Conservation (phyloP, 2,329 filamentous ascomycete species). For the Calonectria pteridis region DNA sequence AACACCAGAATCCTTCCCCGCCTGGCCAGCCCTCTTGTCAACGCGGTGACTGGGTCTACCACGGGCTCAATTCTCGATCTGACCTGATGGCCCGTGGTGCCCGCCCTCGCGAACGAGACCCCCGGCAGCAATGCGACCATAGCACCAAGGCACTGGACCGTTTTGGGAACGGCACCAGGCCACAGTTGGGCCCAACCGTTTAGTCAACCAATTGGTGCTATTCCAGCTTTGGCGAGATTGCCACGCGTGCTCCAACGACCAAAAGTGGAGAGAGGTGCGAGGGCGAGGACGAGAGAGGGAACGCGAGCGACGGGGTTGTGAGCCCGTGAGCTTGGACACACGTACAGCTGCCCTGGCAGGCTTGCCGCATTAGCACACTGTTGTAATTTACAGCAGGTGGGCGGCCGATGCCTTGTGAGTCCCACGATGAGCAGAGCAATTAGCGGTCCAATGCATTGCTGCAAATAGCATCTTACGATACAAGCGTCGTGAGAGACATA, state of each 20-base stretch:
- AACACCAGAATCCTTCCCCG: slow-evolving; percentile 26
- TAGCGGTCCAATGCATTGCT: background rate
- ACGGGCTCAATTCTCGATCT: slow-evolving; percentile 11
- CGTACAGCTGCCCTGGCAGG: background rate
- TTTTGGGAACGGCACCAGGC: slow-evolving; percentile 7
- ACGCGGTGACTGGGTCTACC: slow-evolving; percentile 1
- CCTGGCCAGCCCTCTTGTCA: slow-evolving; percentile 29
- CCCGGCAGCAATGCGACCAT: background rate
- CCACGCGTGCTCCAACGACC: slow-evolving; percentile 20
- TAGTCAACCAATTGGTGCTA: slow-evolving; percentile 16
- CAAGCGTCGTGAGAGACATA: background rate
- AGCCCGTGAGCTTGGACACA: slow-evolving; percentile 9
- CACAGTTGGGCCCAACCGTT: slow-evolving; percentile 8
- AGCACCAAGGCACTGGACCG: slow-evolving; percentile 2
- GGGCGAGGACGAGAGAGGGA: background rate
- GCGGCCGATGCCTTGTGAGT: background rate
- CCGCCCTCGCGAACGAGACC: background rate
- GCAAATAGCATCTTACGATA: slow-evolving; percentile 3
- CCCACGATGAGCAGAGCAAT: slow-evolving; percentile 4
- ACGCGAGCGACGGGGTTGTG: background rate
- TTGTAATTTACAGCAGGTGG: slow-evolving; percentile 3
- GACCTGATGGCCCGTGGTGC: slow-evolving; percentile 5
- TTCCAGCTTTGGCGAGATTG: slow-evolving; percentile 19
- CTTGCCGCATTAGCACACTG: background rate
- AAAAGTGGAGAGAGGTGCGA: slow-evolving; percentile 1